Percentiles rank a stretch among this genome's conserved stretches.
phyloP scores from a whole-genome alignment of 495 filamentous ascomycete species.

The Penicillium cinerascens region DNA sequence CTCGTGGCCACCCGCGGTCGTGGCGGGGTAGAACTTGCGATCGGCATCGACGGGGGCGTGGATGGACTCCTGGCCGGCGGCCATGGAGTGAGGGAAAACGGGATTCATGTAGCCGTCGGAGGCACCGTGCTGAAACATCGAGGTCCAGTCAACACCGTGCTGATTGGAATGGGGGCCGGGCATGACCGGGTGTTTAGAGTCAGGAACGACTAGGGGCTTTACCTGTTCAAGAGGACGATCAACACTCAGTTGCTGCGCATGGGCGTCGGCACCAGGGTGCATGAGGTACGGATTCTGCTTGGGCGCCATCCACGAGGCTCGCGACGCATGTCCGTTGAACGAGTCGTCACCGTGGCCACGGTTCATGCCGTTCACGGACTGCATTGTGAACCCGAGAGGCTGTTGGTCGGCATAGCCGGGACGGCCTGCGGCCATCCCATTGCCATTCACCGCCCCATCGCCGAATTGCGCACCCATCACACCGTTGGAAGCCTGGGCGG shows the following conservation, averaged over 20 bases:
- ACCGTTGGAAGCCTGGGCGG: conserved; percentile 35
- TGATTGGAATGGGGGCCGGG: conserved; percentile 40
- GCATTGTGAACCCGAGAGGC: conserved; percentile 45
- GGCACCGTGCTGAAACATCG: conserved; percentile 68
- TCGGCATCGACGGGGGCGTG: conserved; percentile 45
- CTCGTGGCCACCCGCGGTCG: conserved; percentile 41
- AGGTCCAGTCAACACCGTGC: conserved; percentile 61
- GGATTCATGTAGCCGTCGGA: conserved; percentile 58
- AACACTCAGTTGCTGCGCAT: conserved; percentile 46
- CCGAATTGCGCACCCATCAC: conserved; percentile 43
- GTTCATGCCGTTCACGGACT: conserved; percentile 47
- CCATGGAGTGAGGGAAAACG: conserved; percentile 55
- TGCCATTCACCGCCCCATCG: conserved; percentile 46
- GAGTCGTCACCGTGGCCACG: conserved; percentile 40
- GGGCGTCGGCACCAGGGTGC: conserved; percentile 39
- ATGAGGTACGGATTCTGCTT: conserved; percentile 50
- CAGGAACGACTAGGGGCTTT: conserved; percentile 43
- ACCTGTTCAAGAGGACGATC: conserved; percentile 50
- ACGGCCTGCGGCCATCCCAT: conserved; percentile 38
- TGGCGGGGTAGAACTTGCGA: conserved; percentile 45
- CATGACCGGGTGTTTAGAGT: conserved; percentile 45
- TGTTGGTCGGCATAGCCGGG: conserved; percentile 44
- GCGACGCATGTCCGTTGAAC: conserved; percentile 37
- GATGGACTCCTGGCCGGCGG: conserved; percentile 43
- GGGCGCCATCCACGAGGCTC: conserved; percentile 46